Evolutionary conservation across 176 grass and related monocot genomes (phyloP).

Genomic region (Poa annua): DNA sequence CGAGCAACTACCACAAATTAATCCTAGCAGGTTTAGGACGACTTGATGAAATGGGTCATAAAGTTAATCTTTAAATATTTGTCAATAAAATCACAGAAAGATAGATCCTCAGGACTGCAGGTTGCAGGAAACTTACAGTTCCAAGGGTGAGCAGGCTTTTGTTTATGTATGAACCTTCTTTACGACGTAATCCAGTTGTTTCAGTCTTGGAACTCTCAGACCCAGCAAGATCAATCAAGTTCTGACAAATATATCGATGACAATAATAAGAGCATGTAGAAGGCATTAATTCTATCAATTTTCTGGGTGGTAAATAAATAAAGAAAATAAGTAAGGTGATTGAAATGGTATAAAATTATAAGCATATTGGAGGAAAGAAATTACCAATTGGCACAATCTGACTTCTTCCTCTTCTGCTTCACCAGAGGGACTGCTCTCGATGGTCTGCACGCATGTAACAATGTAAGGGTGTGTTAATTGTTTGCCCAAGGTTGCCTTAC

Average conservation of each 20-base stretch:
- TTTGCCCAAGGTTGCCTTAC: no score
- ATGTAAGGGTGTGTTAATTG: not conserved
- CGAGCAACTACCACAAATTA: not conserved
- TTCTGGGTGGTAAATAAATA: slow-evolving; percentile 25
- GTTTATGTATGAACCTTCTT: slow-evolving; percentile 99
- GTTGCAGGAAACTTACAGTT: slow-evolving; percentile 70
- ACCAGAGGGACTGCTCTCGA: slow-evolving; percentile 90
- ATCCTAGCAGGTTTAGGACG: slow-evolving; percentile 12
- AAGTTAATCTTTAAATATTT: slow-evolving; percentile 27
- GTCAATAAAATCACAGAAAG: slow-evolving; percentile 1
- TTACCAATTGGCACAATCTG: slow-evolving; percentile 89
- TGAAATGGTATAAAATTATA: slow-evolving; percentile 31
- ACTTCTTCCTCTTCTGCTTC: slow-evolving; percentile 82
- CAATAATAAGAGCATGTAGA: slow-evolving; percentile 31
- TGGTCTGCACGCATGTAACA: slow-evolving; percentile 62
- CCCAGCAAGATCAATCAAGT: slow-evolving; percentile 98
- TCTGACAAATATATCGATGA: slow-evolving; percentile 56
- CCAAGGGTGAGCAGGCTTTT: slow-evolving; percentile 98
- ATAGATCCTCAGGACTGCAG: slow-evolving; percentile 32
- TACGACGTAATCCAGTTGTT: slow-evolving; percentile 93
- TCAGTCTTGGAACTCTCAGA: slow-evolving; percentile 99
- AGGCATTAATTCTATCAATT: slow-evolving; percentile 1
- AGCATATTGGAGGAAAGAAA: slow-evolving; percentile 32
- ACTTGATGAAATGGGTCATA: slow-evolving; percentile 22
- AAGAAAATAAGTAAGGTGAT: not conserved